Base-by-base conservation (phyloP, 495 filamentous ascomycete species). In the Pseudotulostoma volvatum region DNA sequence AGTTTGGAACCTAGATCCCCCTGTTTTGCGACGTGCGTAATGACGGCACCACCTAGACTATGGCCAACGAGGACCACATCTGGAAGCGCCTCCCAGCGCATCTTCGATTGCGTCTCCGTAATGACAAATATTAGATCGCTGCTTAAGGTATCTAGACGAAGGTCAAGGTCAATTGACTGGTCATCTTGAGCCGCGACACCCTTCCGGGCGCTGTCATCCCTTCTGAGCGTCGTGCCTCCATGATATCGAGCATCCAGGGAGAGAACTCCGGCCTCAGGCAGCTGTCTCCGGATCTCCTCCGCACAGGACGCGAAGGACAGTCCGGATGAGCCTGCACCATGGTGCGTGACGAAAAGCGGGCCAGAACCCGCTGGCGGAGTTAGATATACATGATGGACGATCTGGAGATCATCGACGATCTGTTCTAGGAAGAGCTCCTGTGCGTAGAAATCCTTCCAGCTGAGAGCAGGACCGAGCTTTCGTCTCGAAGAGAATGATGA, bases 21-120 rank as follows among this genome's bases (percentile, higher is more conserved):
- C 9, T 60, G 61, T 47, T 68, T 76, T 1, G 86, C 85, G 17
- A 88, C 67, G 44, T 95, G 74, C 2, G 83, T 88, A 14, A 95
- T 80, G 1, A 99, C 84, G 17, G 90, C 86, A n/a, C 92, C 90
- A 20, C 90, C 90, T 1, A 99, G 68, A 33, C 82, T 90, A 60
- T 99, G 90, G n/a, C 90, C 90, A 3, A 99, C 76, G 0, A 96
- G 68, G 14, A 95, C 57, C 9, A 90, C 56, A 32, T 79, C 73
- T 2, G 90, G 90, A 1, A 86, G 50, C 18, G 59, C 61, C 2
- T 70, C 50, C 87, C 87, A 94, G 39, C 57, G 59, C 70, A 88
- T 76, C 41, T 67, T 59, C 7, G 53, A 38, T 39, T 75, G 64
- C 0, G 80, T 78, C 38, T 80, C 62, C 13, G 64, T 53, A 40